Evolutionary conservation across 1,284 basidiomycete genomes (phyloP).

Genomic region (Cryptococcus sp.): DNA sequence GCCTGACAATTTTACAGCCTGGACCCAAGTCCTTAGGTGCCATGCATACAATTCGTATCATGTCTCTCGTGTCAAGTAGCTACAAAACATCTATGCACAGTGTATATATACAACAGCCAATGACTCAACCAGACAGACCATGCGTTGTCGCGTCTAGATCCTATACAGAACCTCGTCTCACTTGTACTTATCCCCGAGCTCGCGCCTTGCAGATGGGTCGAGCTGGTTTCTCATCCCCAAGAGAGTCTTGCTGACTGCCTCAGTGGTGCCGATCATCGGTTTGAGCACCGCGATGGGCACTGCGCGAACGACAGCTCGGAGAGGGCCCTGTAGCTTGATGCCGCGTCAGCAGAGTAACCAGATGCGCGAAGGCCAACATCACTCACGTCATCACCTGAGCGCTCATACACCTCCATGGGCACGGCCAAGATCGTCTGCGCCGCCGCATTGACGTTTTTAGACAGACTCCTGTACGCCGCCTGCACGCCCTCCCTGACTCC

Average conservation of each 20-base stretch:
- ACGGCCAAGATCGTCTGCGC: slow-evolving; percentile 98
- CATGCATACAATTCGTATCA: no score
- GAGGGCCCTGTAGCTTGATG: slow-evolving; percentile 70
- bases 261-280: slow-evolving; percentile 94
- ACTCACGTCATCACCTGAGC: slow-evolving; percentile 77
- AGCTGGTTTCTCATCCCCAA: slow-evolving; percentile 86
- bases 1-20: no score
- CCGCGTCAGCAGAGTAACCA: background rate
- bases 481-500: slow-evolving; percentile 84
- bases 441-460: slow-evolving; percentile 79
- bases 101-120: no score
- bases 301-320: slow-evolving; percentile 87
- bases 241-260: slow-evolving; percentile 91
- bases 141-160: no score
- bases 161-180: slow-evolving; percentile 3
- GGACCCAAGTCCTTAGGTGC: no score
- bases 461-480: slow-evolving; percentile 80
- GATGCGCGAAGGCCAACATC: background rate
- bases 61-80: no score
- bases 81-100: no score
- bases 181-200: slow-evolving; percentile 87
- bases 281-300: slow-evolving; percentile 94
- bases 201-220: slow-evolving; percentile 71
- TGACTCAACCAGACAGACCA: no score
- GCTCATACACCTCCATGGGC: slow-evolving; percentile 98